phyloP scores from a whole-genome alignment of 2,329 filamentous ascomycete genomes.

The Cercospora janseana region DNA sequence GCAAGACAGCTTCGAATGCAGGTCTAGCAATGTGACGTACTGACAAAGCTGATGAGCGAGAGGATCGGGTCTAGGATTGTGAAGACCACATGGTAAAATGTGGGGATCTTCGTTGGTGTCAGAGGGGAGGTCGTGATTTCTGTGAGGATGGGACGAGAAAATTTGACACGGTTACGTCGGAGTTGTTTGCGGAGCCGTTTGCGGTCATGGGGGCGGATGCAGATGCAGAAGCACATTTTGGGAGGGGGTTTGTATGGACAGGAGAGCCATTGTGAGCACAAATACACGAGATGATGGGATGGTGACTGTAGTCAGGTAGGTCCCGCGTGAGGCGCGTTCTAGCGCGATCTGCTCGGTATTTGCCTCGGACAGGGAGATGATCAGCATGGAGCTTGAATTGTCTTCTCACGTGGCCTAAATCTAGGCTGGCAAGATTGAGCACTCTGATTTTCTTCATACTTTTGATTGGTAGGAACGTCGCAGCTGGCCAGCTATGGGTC shows the following conservation, averaged over 20 bases:
- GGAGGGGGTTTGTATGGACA: background rate
- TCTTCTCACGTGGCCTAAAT: too few relatives aligned
- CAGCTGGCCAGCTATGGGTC: too few relatives aligned
- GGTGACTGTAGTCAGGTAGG: background rate
- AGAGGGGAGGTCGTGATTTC: background rate
- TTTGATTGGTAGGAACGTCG: too few relatives aligned
- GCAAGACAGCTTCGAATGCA: background rate
- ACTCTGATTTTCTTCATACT: too few relatives aligned
- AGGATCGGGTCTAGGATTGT: background rate
- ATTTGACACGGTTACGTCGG: background rate
- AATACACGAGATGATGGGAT: background rate
- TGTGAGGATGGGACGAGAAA: background rate
- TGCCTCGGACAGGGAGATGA: background rate
- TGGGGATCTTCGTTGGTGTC: background rate
- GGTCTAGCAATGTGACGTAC: background rate
- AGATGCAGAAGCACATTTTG: slow-evolving; percentile 7
- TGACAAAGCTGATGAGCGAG: background rate
- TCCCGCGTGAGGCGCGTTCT: background rate
- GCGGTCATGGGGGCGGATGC: background rate
- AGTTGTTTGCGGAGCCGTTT: background rate
- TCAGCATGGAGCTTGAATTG: too few relatives aligned
- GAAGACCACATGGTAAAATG: background rate
- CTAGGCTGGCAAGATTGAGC: too few relatives aligned
- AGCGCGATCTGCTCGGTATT: background rate
- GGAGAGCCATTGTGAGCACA: background rate